phyloP scores from a whole-genome alignment of 2,329 filamentous ascomycete genomes.

The Fusarium sp. region DNA sequence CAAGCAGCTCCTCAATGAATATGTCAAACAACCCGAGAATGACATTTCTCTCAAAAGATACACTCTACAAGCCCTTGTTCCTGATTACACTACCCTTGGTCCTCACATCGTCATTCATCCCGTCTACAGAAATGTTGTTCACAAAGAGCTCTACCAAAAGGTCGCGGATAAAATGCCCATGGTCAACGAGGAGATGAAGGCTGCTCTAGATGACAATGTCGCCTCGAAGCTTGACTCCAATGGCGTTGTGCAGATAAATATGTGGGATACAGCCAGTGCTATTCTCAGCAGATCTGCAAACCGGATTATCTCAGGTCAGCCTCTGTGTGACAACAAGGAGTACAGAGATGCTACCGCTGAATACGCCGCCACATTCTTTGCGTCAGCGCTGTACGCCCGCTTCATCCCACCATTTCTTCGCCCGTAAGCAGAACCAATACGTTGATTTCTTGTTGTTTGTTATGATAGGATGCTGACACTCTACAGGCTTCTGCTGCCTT shows the following conservation, averaged over 20 bases:
- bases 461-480: not conserved
- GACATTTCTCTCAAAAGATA: constrained; percentile 28
- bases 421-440: not conserved
- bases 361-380: constrained; percentile 22
- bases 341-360: constrained; percentile 21
- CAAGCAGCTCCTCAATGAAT: constrained; percentile 20
- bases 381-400: constrained; percentile 18
- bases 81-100: constrained; percentile 18
- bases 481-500: constrained; percentile 9
- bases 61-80: constrained; percentile 14
- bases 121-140: constrained; percentile 23
- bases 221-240: constrained; percentile 2
- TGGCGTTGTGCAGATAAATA: constrained; percentile 12
- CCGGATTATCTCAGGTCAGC: constrained; percentile 24
- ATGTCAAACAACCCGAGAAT: constrained; percentile 19
- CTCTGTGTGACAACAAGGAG: constrained; percentile 19
- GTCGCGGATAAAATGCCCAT: constrained; percentile 16
- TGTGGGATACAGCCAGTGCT: constrained; percentile 21
- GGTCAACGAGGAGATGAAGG: constrained; percentile 22
- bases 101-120: constrained; percentile 21
- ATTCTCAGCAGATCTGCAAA: constrained; percentile 26
- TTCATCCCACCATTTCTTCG: constrained; percentile 26
- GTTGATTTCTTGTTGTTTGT: not conserved
- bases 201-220: constrained; percentile 8
- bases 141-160: constrained; percentile 23